These are phyloP conservation scores for Lichtheimia corymbifera DNA, from an alignment of 371 early-diverging fungal genomes.

Conservation along the genomic window DNA sequence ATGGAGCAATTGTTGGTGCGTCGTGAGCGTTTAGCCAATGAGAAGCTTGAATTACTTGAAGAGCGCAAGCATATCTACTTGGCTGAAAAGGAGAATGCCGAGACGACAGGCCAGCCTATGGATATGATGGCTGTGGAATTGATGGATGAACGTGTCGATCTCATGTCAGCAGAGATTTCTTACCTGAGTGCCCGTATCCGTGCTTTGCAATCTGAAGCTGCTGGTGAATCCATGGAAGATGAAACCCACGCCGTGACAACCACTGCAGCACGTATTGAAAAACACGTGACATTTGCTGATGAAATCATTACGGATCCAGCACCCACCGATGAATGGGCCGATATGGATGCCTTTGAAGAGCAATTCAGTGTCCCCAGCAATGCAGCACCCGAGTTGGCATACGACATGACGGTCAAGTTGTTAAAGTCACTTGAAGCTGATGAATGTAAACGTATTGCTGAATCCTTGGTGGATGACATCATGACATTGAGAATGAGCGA, in stretches of 20 bases:
- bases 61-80: slow-evolving; percentile 71
- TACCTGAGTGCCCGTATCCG: slow-evolving; percentile 71
- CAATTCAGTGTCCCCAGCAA: slow-evolving; percentile 50
- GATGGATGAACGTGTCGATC: slow-evolving; percentile 81
- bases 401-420: slow-evolving; percentile 63
- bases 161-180: slow-evolving; percentile 82
- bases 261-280: slow-evolving; percentile 11
- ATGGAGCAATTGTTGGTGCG: slow-evolving; percentile 52
- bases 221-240: slow-evolving; percentile 53
- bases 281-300: slow-evolving; percentile 47
- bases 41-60: slow-evolving; percentile 71
- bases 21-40: slow-evolving; percentile 62
- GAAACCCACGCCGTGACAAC: slow-evolving; percentile 29
- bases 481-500: slow-evolving; percentile 65
- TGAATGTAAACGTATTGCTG: slow-evolving; percentile 72
- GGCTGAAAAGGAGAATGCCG: slow-evolving; percentile 59
- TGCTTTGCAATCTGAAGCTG: slow-evolving; percentile 72
- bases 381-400: slow-evolving; percentile 58
- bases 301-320: slow-evolving; percentile 38
- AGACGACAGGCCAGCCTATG: slow-evolving; percentile 48
- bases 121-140: slow-evolving; percentile 60
- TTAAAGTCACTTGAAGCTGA: slow-evolving; percentile 65
- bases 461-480: slow-evolving; percentile 78
- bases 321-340: slow-evolving; percentile 44
- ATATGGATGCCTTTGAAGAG: slow-evolving; percentile 57